Base-by-base conservation (phyloP, 257 asterid genomes). In the Fraxinus americana region DNA sequence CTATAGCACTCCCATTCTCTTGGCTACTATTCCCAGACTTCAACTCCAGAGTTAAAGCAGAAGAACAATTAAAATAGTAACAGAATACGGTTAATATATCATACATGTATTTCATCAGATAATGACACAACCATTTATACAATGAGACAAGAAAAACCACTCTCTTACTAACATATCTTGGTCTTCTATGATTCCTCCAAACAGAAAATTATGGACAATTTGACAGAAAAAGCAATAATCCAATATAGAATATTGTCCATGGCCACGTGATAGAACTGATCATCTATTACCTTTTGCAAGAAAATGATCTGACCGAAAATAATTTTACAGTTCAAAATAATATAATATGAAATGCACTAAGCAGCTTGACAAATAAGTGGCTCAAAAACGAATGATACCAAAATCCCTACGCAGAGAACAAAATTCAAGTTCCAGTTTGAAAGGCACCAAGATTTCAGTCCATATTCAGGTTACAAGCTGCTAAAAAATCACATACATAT, bases 1-100 rank as follows among this genome's bases (percentile, higher is more conserved):
- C 87, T 74, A 82, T 54, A 52, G 77, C 76, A 84, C 66, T 80
- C 63, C 82, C 92, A 78, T 80, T 90, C 79, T 88, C 96, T 83
- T 81, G 94, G 84, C 75, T 78, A 72, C 70, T 78, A 39, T 77
- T 59, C 73, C 83, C 91, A 77, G 86, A 48, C 75, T 71, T 85
- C 35, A 80, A 63, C 76, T 90, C 98, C 97, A 89, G 82, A 19
- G 36, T 69, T 68, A 77, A 80, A 83, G 50, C 7, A 70, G 50
- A 45, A 45, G 63, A 43, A 68, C 65, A 41, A 61, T 68, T 38
- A 38, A 71, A 43, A 80, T 43, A 57, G 67, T 21, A 71, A 63
- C 17, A 41, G 67, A 45, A 21, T 30, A 32, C 61, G 43, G 34
- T 67, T 19, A 57, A 48, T 17, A 65, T 72, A 6, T 38, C 43